These are phyloP conservation scores for Acorus calamus DNA, from an alignment of 106 monocot genomes.

Conservation along the genomic window DNA sequence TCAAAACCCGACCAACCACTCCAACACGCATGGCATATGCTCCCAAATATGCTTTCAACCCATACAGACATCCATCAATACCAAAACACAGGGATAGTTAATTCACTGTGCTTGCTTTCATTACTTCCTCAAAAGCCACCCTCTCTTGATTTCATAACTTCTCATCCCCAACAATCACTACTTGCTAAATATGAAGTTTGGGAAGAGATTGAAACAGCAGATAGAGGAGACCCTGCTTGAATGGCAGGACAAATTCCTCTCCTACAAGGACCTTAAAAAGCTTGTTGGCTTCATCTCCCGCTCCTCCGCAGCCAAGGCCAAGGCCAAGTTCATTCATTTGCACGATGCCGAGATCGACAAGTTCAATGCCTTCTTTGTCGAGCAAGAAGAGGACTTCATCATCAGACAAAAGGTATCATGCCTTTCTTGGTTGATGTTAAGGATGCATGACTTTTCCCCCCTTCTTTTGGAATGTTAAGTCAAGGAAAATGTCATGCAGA, in stretches of 20 bases:
- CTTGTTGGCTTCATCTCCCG: slow-evolving; percentile 42
- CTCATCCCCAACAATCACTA: not conserved
- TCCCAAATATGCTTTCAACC: slow-evolving; percentile 16
- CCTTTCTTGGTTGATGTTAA: too few species aligned
- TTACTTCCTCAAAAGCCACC: not conserved
- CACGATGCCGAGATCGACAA: slow-evolving; percentile 66
- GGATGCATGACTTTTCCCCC: too few species aligned
- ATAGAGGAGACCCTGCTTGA: slow-evolving; percentile 70
- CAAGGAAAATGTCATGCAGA: too few species aligned
- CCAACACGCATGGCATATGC: slow-evolving; percentile 22
- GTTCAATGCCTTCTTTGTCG: slow-evolving; percentile 82
- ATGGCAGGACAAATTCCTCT: slow-evolving; percentile 77
- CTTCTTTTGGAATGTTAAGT: too few species aligned
- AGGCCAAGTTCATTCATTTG: slow-evolving; percentile 45
- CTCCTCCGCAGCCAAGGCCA: slow-evolving; percentile 2
- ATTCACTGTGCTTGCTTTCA: too few species aligned
- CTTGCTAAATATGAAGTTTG: slow-evolving; percentile 61
- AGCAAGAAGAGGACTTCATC: slow-evolving; percentile 57
- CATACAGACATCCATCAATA: too few species aligned
- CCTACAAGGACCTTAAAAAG: slow-evolving; percentile 83
- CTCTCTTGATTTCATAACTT: not conserved
- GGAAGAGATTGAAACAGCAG: slow-evolving; percentile 74
- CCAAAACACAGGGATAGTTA: too few species aligned
- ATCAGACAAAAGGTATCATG: too few species aligned
- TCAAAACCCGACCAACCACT: not conserved